Base-by-base conservation (phyloP, 805 yeast genomes). In the Yarrowia divulgata region DNA sequence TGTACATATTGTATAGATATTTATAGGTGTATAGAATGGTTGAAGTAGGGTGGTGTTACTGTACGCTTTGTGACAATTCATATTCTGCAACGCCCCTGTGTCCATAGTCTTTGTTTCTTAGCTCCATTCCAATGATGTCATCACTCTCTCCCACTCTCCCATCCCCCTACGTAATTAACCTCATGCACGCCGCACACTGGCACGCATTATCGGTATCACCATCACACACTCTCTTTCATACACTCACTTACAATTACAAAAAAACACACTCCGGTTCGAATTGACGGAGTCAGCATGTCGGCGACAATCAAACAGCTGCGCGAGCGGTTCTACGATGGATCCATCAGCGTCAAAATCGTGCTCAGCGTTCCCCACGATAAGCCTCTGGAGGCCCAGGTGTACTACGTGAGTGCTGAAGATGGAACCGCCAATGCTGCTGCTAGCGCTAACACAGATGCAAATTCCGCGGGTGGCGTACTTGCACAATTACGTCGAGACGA, bases 261-360 rank as follows among this genome's bases (percentile, higher is more conserved):
- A 5, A 40, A 12, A 6, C 18, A 39, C 42, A 23, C 18, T 40
- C 8, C 43, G 43, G 43, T 6, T 40, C 43, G 43, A 40, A 40
- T n/a, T n/a, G 10, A 32, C 43, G 19, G 60, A 54, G 46, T 23
- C 46, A 63, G 48, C 45, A 63, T 63, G 68, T 63, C 68, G 29
- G 48, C 68, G 48, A 48, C 57, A 14, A 49, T 63, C 46, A 48
- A n/a, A n/a, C 37, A 63, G 68, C 55, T 49, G 37, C 55, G 68
- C 29, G 57, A 48, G n/a, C 43, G 48, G 48, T 37, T 63, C 57
- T 63, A 63, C 57, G 57, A 63, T 23, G 68, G 68, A 23, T 13
- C 34, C 13, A 14, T 63, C 37, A 23, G 48, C 57, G 57, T 63
- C 29, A 63, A 63, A 48, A 32, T 63, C 40, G 68, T 63, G 35